Evolutionary conservation across 148 eudicot genomes (phyloP).

Genomic region (Chenopodium formosanum): DNA sequence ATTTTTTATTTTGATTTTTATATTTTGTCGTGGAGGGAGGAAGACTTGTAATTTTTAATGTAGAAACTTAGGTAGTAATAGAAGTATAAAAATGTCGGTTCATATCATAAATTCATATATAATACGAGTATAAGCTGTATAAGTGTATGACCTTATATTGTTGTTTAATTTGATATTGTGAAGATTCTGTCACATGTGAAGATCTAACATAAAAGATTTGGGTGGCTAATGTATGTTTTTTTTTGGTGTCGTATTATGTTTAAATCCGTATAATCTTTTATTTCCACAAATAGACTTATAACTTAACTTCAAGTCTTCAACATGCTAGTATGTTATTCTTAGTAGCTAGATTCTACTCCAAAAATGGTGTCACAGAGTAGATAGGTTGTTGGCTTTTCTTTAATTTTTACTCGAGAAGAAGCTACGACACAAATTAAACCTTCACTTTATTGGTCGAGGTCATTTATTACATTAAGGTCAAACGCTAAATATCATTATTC

Average conservation of each 20-base stretch:
- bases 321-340: background rate
- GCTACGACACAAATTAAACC: no score
- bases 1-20: no score
- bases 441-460: no score
- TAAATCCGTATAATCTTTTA: background rate
- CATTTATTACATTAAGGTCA: no score
- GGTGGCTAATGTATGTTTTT: conserved; percentile 13
- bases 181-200: conserved; percentile 27
- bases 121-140: background rate
- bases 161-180: conserved; percentile 5
- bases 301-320: background rate
- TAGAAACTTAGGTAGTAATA: background rate
- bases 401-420: background rate
- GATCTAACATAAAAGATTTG: conserved; percentile 19
- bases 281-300: background rate
- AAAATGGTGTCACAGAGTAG: background rate
- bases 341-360: background rate
- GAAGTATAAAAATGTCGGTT: conserved; percentile 2
- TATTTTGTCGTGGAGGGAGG: background rate
- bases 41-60: background rate
- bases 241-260: background rate
- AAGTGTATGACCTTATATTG: background rate
- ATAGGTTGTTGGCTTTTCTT: background rate
- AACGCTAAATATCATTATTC: no score
- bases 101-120: background rate